Conservation (phyloP, 352 stramenopile species). For the Phytophthora podocarpi region DNA sequence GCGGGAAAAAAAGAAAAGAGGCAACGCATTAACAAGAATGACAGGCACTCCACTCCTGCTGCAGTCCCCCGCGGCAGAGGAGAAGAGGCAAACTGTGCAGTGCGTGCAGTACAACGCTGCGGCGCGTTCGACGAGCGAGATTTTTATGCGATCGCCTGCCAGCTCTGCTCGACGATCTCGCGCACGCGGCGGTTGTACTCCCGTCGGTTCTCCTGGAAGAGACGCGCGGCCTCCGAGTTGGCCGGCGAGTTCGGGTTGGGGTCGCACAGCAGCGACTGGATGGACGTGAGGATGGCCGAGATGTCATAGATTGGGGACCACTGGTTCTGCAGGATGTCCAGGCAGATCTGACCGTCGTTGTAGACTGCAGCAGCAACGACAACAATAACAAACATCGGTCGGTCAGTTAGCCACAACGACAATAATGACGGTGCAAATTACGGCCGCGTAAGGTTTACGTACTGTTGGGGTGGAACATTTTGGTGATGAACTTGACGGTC, state of each 20-base stretch:
- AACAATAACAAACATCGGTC: conserved; percentile 2
- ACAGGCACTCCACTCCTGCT: conserved; percentile 9
- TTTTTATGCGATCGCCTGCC: conserved; percentile 86
- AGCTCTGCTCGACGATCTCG: conserved; percentile 99
- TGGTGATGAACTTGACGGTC: conserved; percentile 98
- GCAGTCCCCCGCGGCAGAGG: not conserved
- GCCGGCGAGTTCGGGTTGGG: conserved; percentile 99
- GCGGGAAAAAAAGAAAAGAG: conserved; percentile 17
- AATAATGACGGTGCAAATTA: not conserved
- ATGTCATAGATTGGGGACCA: conserved; percentile 99
- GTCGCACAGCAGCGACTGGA: conserved; percentile 99
- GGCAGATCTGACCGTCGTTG: conserved; percentile 92
- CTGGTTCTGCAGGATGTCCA: conserved; percentile 99
- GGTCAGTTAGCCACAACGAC: not conserved
- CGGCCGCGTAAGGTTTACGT: conserved; percentile 24
- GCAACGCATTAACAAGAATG: conserved; percentile 16
- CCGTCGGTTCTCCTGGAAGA: conserved; percentile 99
- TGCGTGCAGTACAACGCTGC: conserved; percentile 22
- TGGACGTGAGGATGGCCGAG: conserved; percentile 98
- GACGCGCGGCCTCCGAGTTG: conserved; percentile 97
- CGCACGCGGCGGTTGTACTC: conserved; percentile 99
- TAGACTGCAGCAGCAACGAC: conserved; percentile 68
- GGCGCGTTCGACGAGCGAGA: conserved; percentile 17
- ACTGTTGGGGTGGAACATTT: conserved; percentile 99
- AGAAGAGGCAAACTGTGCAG: not conserved